These are phyloP conservation scores for Neofusicoccum kwambonambiense DNA, from an alignment of 2,329 filamentous ascomycete species.

Conservation along the genomic window DNA sequence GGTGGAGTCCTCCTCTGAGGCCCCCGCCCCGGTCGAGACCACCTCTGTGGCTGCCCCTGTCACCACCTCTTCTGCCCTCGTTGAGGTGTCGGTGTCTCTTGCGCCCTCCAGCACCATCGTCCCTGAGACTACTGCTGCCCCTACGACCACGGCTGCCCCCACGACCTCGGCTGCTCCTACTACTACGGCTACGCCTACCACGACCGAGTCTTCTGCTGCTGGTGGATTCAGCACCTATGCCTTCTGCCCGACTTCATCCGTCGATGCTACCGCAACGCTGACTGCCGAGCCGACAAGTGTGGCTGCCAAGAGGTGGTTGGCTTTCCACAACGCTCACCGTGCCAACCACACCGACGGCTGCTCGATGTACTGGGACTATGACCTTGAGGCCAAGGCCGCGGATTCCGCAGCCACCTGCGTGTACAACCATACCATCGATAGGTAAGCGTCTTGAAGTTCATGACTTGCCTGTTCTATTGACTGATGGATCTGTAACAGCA, in stretches of 20 bases:
- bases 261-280: not conserved
- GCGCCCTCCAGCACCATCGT: not conserved
- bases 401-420: conserved; percentile 65
- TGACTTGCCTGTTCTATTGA: not conserved
- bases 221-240: conserved; percentile 22
- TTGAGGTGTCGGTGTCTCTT: not conserved
- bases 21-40: not conserved
- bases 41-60: not conserved
- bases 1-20: not conserved
- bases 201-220: not conserved
- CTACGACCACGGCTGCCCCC: not conserved
- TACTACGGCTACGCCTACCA: not conserved
- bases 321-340: conserved; percentile 85
- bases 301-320: conserved; percentile 44
- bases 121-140: not conserved
- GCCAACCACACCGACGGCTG: conserved; percentile 68
- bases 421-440: conserved; percentile 59
- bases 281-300: conserved; percentile 20
- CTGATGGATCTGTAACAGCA: conserved; percentile 31
- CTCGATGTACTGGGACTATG: conserved; percentile 64
- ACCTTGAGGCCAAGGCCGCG: conserved; percentile 63
- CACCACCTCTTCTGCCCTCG: not conserved
- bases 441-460: not conserved
- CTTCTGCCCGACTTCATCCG: conserved; percentile 15
- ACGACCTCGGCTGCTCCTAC: not conserved